These are phyloP conservation scores for Cytospora leucostoma DNA, from an alignment of 2,329 filamentous ascomycete species.

Conservation along the genomic window DNA sequence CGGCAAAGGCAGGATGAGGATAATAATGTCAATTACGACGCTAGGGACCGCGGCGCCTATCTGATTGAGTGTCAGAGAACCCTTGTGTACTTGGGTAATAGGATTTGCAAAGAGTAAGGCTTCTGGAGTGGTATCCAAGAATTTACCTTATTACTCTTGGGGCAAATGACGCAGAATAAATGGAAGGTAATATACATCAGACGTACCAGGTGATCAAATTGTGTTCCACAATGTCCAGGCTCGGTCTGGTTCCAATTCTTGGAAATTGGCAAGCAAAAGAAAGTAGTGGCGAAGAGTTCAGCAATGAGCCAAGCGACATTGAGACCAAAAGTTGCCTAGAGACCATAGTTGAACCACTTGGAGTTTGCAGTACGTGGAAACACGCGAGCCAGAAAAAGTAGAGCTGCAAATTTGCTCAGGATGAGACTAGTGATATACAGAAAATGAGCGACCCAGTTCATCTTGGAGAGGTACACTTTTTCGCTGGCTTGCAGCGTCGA, in stretches of 20 bases:
- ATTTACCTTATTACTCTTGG: no score
- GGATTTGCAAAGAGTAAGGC: no score
- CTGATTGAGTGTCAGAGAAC: no score
- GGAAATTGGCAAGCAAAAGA: constrained; percentile 26
- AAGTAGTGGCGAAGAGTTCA: constrained; percentile 25
- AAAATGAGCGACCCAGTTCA: background rate
- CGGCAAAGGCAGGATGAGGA: constrained; percentile 29
- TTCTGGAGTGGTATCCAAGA: no score
- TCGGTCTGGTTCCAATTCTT: background rate
- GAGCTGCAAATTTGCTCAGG: background rate
- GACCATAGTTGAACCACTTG: background rate
- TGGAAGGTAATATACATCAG: no score
- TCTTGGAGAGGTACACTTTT: background rate
- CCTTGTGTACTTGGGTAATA: no score
- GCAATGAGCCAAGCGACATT: constrained; percentile 28
- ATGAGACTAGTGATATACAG: background rate
- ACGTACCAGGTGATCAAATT: constrained; percentile 17
- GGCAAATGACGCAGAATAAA: no score
- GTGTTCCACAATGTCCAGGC: constrained; percentile 8
- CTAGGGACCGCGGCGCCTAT: constrained; percentile 28
- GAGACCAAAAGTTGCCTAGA: background rate
- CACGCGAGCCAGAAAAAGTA: background rate
- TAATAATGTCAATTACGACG: constrained; percentile 29
- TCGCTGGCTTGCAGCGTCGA: background rate
- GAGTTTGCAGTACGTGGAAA: background rate